Evolutionary conservation across 192 early-diverging fungal genomes (phyloP).

Genomic region (Coemansia sp.): DNA sequence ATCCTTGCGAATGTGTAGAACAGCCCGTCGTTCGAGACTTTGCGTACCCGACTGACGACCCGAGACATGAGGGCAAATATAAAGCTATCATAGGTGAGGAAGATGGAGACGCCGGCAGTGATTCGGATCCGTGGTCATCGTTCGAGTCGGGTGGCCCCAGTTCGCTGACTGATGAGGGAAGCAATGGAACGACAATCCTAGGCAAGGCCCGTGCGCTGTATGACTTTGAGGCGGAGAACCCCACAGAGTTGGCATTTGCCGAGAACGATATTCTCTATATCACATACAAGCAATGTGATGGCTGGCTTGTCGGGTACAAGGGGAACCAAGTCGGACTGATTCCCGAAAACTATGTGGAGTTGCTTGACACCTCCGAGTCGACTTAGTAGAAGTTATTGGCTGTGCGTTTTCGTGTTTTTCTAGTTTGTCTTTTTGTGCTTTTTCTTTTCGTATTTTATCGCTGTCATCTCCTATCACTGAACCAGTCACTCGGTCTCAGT

Average conservation of each 20-base stretch:
- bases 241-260: slow-evolving; percentile 66
- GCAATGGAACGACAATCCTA: slow-evolving; percentile 17
- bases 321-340: slow-evolving; percentile 67
- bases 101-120: slow-evolving; percentile 27
- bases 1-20: slow-evolving; percentile 15
- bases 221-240: slow-evolving; percentile 74
- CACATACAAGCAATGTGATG: slow-evolving; percentile 70
- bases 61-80: slow-evolving; percentile 41
- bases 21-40: slow-evolving; percentile 48
- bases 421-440: background rate
- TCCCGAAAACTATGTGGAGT: slow-evolving; percentile 77
- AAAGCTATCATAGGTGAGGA: slow-evolving; percentile 22
- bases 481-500: too few species aligned
- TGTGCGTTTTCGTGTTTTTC: background rate
- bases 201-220: slow-evolving; percentile 64
- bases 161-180: slow-evolving; percentile 10
- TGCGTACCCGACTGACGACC: slow-evolving; percentile 47
- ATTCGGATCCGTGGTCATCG: slow-evolving; percentile 46
- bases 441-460: background rate
- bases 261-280: slow-evolving; percentile 68
- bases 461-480: too few species aligned
- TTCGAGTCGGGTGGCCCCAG: slow-evolving; percentile 44
- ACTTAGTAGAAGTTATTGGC: background rate
- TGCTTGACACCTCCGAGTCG: slow-evolving; percentile 22
- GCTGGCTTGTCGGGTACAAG: slow-evolving; percentile 75